These are phyloP conservation scores for Fabrea salina DNA, from an alignment of 169 alveolate genomes.

Conservation along the genomic window DNA sequence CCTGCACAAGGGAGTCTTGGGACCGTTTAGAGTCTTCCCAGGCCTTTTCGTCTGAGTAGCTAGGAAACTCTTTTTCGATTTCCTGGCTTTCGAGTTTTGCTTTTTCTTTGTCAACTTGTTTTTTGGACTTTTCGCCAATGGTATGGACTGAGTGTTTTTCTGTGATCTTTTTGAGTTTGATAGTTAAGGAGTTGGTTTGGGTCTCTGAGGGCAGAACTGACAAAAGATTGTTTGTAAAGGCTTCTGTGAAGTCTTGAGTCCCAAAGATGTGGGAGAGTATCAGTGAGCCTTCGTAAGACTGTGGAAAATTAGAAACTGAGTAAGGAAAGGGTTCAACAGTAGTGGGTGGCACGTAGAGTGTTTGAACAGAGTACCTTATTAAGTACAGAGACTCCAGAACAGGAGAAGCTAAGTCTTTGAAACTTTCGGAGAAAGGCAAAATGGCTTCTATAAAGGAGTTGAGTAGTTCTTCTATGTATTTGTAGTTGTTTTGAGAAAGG, in stretches of 20 bases:
- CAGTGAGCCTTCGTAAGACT: background rate
- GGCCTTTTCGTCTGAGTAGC: background rate
- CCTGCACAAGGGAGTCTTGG: background rate
- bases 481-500: background rate
- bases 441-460: background rate
- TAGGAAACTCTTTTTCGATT: slow-evolving; percentile 21
- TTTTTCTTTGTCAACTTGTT: background rate
- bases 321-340: background rate
- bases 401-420: background rate
- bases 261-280: background rate
- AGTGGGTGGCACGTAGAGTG: background rate
- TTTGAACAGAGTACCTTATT: background rate
- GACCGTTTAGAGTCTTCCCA: background rate
- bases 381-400: background rate
- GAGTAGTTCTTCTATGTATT: background rate
- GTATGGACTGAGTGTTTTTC: no score
- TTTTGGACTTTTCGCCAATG: slow-evolving; percentile 12
- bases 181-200: no score
- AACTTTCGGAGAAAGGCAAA: background rate
- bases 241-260: background rate
- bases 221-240: background rate
- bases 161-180: no score
- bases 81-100: background rate
- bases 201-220: no score
- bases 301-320: background rate